Conservation (phyloP, 2,329 filamentous ascomycete genomes). For the Apiospora saccharicola region DNA sequence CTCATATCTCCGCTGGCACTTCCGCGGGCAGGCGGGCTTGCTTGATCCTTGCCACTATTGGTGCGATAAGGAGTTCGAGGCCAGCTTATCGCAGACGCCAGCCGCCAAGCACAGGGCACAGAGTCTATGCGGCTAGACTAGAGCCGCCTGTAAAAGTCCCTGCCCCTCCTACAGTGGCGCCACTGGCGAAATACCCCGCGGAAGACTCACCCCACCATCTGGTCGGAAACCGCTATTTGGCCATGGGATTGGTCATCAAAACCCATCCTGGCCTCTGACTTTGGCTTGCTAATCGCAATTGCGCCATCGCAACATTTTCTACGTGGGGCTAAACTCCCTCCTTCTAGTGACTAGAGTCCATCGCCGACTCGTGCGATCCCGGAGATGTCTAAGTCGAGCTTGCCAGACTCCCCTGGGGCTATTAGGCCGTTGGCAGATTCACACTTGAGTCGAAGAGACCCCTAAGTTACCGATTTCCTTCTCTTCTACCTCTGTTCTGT, state of each 20-base stretch:
- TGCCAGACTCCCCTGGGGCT: neutral
- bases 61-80: neutral
- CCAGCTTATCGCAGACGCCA: neutral
- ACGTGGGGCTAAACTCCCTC: slow-evolving; percentile 24
- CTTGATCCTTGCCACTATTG: neutral
- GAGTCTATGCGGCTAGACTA: neutral
- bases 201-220: neutral
- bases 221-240: neutral
- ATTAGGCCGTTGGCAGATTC: neutral
- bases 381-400: slow-evolving; percentile 9
- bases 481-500: neutral
- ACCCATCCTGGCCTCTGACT: neutral
- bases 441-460: neutral
- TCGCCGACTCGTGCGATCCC: slow-evolving; percentile 9
- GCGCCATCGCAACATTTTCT: slow-evolving; percentile 24
- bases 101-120: too few species aligned
- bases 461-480: neutral
- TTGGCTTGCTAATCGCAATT: slow-evolving; percentile 2
- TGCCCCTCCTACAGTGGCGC: neutral
- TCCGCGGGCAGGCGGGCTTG: slow-evolving; percentile 18
- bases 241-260: slow-evolving; percentile 17
- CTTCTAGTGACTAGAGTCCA: neutral
- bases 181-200: slow-evolving; percentile 2
- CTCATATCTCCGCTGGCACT: neutral
- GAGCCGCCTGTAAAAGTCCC: neutral